phyloP scores from a whole-genome alignment of 208 protist genomes.

The Trypanosoma rangeli region DNA sequence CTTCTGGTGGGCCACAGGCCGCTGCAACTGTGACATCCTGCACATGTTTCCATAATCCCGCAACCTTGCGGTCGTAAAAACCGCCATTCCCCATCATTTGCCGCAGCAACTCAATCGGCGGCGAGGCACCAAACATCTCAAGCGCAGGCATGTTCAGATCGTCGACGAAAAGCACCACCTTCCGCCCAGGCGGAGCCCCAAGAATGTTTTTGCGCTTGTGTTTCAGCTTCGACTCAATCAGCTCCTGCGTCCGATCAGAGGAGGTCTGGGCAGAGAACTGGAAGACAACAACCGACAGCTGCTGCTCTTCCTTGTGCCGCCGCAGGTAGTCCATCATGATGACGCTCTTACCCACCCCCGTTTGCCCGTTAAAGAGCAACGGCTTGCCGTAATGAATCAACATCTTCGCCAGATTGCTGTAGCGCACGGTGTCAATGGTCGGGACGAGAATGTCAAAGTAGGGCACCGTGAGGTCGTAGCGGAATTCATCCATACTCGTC shows the following conservation, averaged over 20 bases:
- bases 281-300: constrained; percentile 85
- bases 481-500: constrained; percentile 72
- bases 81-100: constrained; percentile 96
- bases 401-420: constrained; percentile 90
- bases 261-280: constrained; percentile 97
- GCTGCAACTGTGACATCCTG: constrained; percentile 95
- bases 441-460: constrained; percentile 98
- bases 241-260: constrained; percentile 94
- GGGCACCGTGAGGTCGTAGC: constrained; percentile 79
- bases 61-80: constrained; percentile 96
- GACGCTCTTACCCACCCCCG: constrained; percentile 95
- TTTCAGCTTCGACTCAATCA: constrained; percentile 97
- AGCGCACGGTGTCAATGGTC: constrained; percentile 96
- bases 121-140: constrained; percentile 96
- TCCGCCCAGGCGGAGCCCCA: constrained; percentile 92
- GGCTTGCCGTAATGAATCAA: constrained; percentile 87
- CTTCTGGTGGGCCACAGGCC: constrained; percentile 95
- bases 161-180: constrained; percentile 96
- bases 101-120: constrained; percentile 97
- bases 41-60: constrained; percentile 95
- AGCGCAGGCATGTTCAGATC: constrained; percentile 98
- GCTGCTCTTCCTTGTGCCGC: constrained; percentile 68
- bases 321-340: constrained; percentile 90
- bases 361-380: constrained; percentile 95
- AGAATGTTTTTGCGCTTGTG: constrained; percentile 96